phyloP scores from a whole-genome alignment of 805 yeast species.

The Yamadazyma endophytica region DNA sequence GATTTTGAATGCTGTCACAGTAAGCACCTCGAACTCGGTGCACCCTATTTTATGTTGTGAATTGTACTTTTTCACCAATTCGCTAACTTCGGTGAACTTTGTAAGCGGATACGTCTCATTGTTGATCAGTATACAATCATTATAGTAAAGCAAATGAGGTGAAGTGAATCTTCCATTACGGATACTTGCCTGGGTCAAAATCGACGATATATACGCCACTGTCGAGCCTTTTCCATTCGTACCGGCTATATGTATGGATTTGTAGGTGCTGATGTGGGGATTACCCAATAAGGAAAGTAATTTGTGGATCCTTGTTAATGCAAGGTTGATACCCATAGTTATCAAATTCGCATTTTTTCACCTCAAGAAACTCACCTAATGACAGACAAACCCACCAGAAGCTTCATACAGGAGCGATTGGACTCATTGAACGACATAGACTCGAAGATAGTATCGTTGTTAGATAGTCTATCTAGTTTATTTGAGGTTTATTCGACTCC shows the following conservation, averaged over 20 bases:
- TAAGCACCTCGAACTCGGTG: constrained; percentile 82
- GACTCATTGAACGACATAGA: constrained; percentile 53
- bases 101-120: constrained; percentile 47
- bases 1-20: constrained; percentile 80
- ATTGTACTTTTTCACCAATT: constrained; percentile 40
- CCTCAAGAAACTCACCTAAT: too few species aligned
- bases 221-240: constrained; percentile 97
- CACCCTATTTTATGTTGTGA: constrained; percentile 48
- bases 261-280: constrained; percentile 57
- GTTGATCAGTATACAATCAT: constrained; percentile 73
- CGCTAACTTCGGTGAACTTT: constrained; percentile 44
- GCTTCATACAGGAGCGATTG: constrained; percentile 46
- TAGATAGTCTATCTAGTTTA: constrained; percentile 46
- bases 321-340: constrained; percentile 36
- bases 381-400: background rate
- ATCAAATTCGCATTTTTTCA: too few species aligned
- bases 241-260: constrained; percentile 89
- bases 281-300: constrained; percentile 48
- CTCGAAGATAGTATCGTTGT: constrained; percentile 44
- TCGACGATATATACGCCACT: constrained; percentile 72
- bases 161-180: constrained; percentile 80
- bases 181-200: constrained; percentile 46
- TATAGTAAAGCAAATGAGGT: constrained; percentile 72
- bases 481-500: constrained; percentile 38
- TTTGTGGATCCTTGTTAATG: constrained; percentile 28